Conservation (phyloP, 2,329 filamentous ascomycete genomes). For the Colletotrichum zoysiae region DNA sequence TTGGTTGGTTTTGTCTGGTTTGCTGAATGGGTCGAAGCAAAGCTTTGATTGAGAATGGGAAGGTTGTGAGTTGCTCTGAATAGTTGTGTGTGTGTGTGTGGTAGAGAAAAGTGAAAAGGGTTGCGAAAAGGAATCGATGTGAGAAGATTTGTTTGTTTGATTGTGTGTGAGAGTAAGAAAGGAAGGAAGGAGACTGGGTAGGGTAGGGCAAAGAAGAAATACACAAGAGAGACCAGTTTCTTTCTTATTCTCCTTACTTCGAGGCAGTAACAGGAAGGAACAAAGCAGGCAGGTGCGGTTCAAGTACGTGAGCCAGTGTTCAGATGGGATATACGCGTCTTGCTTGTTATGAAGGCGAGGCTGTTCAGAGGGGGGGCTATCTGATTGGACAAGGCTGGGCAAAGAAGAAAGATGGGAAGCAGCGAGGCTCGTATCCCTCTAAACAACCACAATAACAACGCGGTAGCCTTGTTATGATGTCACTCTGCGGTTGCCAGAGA, state of each 20-base stretch:
- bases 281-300: background rate
- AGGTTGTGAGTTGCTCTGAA: background rate
- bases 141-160: background rate
- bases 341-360: background rate
- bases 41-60: background rate
- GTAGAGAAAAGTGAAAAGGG: background rate
- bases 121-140: background rate
- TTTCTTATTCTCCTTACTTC: background rate
- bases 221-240: background rate
- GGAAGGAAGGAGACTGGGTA: background rate
- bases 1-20: background rate
- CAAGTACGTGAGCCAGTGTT: background rate
- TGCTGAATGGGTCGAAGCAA: background rate
- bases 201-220: background rate
- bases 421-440: background rate
- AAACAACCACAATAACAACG: background rate
- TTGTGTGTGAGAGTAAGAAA: background rate
- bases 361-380: background rate
- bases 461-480: background rate
- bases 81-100: background rate
- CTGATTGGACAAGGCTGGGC: background rate
- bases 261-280: background rate
- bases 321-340: background rate
- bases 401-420: background rate
- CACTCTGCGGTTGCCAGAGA: background rate